These are phyloP conservation scores for Millerozyma miso DNA, from an alignment of 805 yeast species.

Conservation along the genomic window DNA sequence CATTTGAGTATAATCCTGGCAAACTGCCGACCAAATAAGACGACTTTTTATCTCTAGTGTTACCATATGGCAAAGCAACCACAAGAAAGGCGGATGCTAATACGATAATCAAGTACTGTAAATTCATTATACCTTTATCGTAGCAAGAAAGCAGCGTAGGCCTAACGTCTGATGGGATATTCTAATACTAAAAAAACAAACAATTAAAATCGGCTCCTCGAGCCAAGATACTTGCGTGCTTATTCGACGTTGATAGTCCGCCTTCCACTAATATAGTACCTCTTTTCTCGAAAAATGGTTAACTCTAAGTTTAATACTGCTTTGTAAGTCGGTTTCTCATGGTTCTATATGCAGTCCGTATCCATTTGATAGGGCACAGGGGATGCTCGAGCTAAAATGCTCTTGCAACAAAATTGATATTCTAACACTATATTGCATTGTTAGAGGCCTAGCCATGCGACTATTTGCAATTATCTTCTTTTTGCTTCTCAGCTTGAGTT, in stretches of 20 bases:
- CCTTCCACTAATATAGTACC: background rate
- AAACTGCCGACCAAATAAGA: constrained; percentile 23
- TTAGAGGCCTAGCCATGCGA: too few species aligned
- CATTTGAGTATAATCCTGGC: constrained; percentile 34
- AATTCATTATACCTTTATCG: background rate
- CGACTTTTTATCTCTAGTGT: constrained; percentile 2
- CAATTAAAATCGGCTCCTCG: background rate
- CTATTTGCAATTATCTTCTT: too few species aligned
- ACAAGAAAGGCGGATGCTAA: constrained; percentile 4
- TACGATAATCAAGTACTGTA: constrained; percentile 2
- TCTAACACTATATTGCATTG: too few species aligned
- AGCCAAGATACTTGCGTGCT: background rate
- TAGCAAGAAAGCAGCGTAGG: background rate
- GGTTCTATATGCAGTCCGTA: background rate
- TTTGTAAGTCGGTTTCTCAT: background rate
- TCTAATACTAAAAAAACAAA: background rate
- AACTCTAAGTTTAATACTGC: background rate
- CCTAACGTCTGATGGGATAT: background rate
- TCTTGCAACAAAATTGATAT: too few species aligned
- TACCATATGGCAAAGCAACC: constrained; percentile 5
- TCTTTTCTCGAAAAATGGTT: background rate
- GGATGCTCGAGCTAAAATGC: too few species aligned
- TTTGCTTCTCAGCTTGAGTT: too few species aligned
- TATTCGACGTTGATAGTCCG: background rate
- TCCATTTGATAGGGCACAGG: too few species aligned